phyloP scores from a whole-genome alignment of 208 protist genomes.

The Vickermania spadyakhi region DNA sequence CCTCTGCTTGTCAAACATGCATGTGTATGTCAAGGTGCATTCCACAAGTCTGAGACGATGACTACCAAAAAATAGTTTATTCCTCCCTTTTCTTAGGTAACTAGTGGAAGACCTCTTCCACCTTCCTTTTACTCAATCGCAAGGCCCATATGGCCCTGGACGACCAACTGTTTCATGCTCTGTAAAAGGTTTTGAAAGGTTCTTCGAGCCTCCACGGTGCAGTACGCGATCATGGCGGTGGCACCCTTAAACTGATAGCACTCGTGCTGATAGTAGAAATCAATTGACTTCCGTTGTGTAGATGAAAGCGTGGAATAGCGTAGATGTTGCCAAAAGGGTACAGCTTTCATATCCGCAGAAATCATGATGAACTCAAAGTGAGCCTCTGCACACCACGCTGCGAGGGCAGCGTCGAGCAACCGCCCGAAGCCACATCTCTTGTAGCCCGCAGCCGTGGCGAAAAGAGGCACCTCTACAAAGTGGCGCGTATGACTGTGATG shows the following conservation, averaged over 20 bases:
- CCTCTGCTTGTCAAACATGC: too few relatives aligned
- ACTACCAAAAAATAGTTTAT: too few relatives aligned
- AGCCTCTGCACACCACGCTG: constrained; percentile 41
- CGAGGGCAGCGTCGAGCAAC: constrained; percentile 65
- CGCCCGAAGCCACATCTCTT: constrained; percentile 76
- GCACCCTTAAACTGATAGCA: constrained; percentile 79
- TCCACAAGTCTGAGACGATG: too few relatives aligned
- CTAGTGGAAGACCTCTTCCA: too few relatives aligned
- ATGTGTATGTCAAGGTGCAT: too few relatives aligned
- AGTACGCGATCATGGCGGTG: constrained; percentile 83
- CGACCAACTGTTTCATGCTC: constrained; percentile 11
- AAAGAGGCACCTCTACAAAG: constrained; percentile 83
- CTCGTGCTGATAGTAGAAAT: constrained; percentile 83
- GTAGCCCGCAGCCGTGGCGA: constrained; percentile 81
- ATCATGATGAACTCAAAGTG: constrained; percentile 81
- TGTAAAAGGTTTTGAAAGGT: not conserved
- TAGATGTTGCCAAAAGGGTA: constrained; percentile 72
- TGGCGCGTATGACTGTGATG: constrained; percentile 67
- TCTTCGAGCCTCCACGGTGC: constrained; percentile 4
- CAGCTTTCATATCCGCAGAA: constrained; percentile 76
- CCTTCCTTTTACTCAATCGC: too few relatives aligned
- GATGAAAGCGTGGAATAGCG: constrained; percentile 69
- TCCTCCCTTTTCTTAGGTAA: too few relatives aligned
- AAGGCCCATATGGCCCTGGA: too few relatives aligned
- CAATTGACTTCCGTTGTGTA: constrained; percentile 62